Evolutionary conservation across 139 green algal species (phyloP), one percentile per base, ranked within the genome.

Genomic region (Picochlorum sp.): DNA sequence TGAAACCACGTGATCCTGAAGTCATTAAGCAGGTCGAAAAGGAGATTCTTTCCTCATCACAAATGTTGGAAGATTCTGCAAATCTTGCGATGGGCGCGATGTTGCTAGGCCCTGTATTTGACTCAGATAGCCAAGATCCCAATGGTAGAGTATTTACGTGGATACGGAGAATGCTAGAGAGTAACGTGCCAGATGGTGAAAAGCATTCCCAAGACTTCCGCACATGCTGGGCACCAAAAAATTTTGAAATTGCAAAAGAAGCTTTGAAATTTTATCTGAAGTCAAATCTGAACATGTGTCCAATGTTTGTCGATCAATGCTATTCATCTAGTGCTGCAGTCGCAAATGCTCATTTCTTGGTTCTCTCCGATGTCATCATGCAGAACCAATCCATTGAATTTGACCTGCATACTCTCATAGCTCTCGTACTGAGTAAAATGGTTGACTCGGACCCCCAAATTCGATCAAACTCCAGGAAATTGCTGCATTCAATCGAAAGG

Each of bases 381-480:
- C 73, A 94, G 85, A 83, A 85, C 1, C 63, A 72, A 11, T 60
- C 75, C 1, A 66, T 76, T 10, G 46, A 84, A 18, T 68, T 87
- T n/a, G 62, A 60, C 23, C 44, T 79, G 3, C 57, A 81, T 21
- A 68, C 85, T 4, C 85, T 89, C 51, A 64, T 94, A 0, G 74
- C 64, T 20, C 79, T 98, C 15, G 81, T 97, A n/a, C 78, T 98
- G 16, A 89, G 92, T 88, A 96, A 96, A 69, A 74, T 94, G 28
- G 85, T 95, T n/a, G 87, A 95, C 64, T 50, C 75, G 16, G 61
- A 24, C n/a, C 59, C 65, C 6, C 51, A 46, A 62, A 86, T 97
- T 30, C 78, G 91, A 0, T 85, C 95, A 34, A 84, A 92, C 58
- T 85, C 91, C 0, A 62, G 95, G 14, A 80, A 88, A 61, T 74